Conservation (phyloP, 2,329 filamentous ascomycete genomes). For the Penicillium sp. region DNA sequence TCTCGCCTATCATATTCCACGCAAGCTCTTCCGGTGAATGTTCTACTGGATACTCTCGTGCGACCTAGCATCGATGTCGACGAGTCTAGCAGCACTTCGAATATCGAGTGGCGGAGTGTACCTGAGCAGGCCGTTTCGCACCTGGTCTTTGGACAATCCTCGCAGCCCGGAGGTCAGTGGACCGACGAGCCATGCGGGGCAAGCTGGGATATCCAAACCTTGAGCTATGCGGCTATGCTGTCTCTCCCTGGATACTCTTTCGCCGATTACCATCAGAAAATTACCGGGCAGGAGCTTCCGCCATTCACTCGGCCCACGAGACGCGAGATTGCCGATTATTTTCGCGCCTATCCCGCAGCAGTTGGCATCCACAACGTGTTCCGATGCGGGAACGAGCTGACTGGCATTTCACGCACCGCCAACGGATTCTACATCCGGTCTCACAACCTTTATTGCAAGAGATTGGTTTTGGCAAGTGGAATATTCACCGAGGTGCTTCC, state of each 20-base stretch:
- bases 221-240: conserved; percentile 62
- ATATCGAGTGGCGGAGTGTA: conserved; percentile 54
- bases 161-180: conserved; percentile 58
- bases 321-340: conserved; percentile 55
- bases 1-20: conserved; percentile 61
- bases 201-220: conserved; percentile 56
- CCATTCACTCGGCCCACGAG: conserved; percentile 57
- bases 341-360: conserved; percentile 52
- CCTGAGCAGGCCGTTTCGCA: conserved; percentile 53
- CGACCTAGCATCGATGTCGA: conserved; percentile 59
- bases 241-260: conserved; percentile 60
- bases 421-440: conserved; percentile 52
- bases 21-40: conserved; percentile 59
- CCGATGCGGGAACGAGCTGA: conserved; percentile 43
- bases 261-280: conserved; percentile 50
- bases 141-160: conserved; percentile 53
- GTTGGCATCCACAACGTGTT: conserved; percentile 53
- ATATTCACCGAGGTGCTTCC: conserved; percentile 57
- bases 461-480: conserved; percentile 58
- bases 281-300: conserved; percentile 43
- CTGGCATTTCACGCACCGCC: conserved; percentile 44
- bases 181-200: conserved; percentile 52
- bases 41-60: conserved; percentile 58
- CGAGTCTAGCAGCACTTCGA: conserved; percentile 49
- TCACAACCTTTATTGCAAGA: conserved; percentile 53